Percentiles rank a stretch among this genome's conserved stretches.
These are phyloP conservation scores for Mortierella claussenii DNA, from an alignment of 192 early-diverging fungal genomes.

Conservation along the genomic window DNA sequence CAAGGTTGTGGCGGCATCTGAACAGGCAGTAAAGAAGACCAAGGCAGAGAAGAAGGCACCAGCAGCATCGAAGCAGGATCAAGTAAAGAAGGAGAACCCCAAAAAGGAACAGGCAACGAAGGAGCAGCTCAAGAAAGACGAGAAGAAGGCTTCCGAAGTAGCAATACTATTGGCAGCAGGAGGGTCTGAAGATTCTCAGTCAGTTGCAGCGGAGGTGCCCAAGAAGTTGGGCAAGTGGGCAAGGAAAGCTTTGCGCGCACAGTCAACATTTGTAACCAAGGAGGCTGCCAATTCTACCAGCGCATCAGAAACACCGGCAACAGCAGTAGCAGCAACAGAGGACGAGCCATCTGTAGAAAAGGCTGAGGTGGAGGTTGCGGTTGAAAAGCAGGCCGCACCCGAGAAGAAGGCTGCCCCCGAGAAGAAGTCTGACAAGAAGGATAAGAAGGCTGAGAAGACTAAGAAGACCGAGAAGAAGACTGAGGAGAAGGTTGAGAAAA, in stretches of 20 bases:
- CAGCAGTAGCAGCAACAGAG: background rate
- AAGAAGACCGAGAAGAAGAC: background rate
- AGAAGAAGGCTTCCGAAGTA: slow-evolving; percentile 2
- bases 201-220: slow-evolving; percentile 3
- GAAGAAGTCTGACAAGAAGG: slow-evolving; percentile 2
- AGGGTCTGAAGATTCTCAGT: background rate
- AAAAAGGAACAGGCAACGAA: slow-evolving; percentile 7
- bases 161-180: background rate
- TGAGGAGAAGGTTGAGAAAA: slow-evolving; percentile 5
- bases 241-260: slow-evolving; percentile 37
- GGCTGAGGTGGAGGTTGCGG: slow-evolving; percentile 3
- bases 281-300: background rate
- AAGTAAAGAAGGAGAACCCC: background rate
- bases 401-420: background rate
- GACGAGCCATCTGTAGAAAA: background rate
- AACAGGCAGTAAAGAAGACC: slow-evolving; percentile 3
- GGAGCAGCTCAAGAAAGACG: slow-evolving; percentile 6
- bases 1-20: slow-evolving; percentile 17
- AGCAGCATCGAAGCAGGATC: background rate
- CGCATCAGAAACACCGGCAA: background rate
- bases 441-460: background rate
- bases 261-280: slow-evolving; percentile 12
- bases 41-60: background rate
- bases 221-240: slow-evolving; percentile 53
- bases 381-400: slow-evolving; percentile 1